Conservation (phyloP, 164 flowering plant genomes). For the Magnolia changhungtana region DNA sequence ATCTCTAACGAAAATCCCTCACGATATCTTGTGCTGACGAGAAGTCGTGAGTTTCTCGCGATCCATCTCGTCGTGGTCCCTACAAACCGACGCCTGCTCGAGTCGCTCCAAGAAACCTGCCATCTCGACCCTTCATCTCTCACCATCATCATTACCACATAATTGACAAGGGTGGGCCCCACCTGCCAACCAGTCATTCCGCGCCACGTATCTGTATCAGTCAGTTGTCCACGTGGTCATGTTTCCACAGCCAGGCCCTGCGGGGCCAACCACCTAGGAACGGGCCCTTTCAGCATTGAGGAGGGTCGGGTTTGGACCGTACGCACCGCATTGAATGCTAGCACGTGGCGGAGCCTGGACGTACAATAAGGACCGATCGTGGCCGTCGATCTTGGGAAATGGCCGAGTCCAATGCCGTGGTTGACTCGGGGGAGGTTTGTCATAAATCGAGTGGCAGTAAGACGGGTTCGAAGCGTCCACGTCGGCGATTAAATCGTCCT, state of each 20-base stretch:
- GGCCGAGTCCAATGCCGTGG: background rate
- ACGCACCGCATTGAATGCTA: background rate
- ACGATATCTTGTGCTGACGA: too few relatives aligned
- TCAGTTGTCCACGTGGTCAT: background rate
- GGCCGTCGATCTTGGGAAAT: slow-evolving; percentile 20
- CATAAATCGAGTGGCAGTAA: slow-evolving; percentile 7
- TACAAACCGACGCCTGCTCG: background rate
- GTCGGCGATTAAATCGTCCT: slow-evolving; percentile 15
- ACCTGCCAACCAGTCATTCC: background rate
- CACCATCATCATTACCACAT: slow-evolving; percentile 4
- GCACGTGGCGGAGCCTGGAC: background rate
- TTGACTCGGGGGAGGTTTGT: background rate
- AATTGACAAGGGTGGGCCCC: slow-evolving; percentile 7
- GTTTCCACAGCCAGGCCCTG: too few relatives aligned
- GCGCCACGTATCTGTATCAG: too few relatives aligned
- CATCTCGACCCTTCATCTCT: background rate
- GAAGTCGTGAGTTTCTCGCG: background rate
- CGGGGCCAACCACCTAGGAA: too few relatives aligned
- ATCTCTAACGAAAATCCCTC: too few relatives aligned
- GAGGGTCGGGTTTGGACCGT: background rate
- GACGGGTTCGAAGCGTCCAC: slow-evolving; percentile 21
- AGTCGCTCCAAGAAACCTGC: slow-evolving; percentile 2
- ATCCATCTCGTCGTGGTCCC: background rate
- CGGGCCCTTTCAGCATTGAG: background rate
- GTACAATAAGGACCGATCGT: slow-evolving; percentile 6